phyloP scores from a whole-genome alignment of 768 basidiomycete genomes.

The Termitomyces sp. region DNA sequence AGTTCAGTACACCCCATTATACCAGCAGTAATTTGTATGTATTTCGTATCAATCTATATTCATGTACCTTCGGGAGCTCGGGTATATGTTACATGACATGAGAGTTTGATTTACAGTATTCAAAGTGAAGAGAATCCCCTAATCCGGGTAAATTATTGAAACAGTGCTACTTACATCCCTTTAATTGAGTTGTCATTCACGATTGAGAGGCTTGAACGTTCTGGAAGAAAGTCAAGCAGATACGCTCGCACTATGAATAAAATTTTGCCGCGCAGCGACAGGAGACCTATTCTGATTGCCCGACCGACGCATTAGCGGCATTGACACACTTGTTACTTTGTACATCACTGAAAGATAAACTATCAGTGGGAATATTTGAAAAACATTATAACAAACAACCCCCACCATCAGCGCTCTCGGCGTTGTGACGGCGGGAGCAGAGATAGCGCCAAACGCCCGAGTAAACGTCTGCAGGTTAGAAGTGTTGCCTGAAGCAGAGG shows the following conservation, averaged over 20 bases:
- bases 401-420: conserved; percentile 39
- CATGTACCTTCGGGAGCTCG: neutral
- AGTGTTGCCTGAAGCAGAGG: neutral
- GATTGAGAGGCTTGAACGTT: neutral
- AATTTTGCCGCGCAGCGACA: conserved; percentile 36
- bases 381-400: neutral
- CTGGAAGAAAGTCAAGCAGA: neutral
- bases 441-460: conserved; percentile 40
- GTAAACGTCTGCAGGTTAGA: conserved; percentile 33
- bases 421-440: conserved; percentile 38
- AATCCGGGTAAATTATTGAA: conserved; percentile 1
- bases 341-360: conserved; percentile 30
- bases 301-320: conserved; percentile 46
- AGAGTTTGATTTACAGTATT: neutral
- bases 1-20: neutral
- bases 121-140: conserved; percentile 3
- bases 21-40: neutral
- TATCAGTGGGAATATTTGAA: neutral
- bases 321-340: conserved; percentile 57
- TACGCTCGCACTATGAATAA: conserved; percentile 16
- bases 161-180: neutral
- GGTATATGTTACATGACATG: neutral
- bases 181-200: neutral
- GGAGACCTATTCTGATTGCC: conserved; percentile 41
- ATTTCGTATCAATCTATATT: neutral